These are phyloP conservation scores for Brassica nigra DNA, from an alignment of 345 rosid genomes.

Conservation along the genomic window DNA sequence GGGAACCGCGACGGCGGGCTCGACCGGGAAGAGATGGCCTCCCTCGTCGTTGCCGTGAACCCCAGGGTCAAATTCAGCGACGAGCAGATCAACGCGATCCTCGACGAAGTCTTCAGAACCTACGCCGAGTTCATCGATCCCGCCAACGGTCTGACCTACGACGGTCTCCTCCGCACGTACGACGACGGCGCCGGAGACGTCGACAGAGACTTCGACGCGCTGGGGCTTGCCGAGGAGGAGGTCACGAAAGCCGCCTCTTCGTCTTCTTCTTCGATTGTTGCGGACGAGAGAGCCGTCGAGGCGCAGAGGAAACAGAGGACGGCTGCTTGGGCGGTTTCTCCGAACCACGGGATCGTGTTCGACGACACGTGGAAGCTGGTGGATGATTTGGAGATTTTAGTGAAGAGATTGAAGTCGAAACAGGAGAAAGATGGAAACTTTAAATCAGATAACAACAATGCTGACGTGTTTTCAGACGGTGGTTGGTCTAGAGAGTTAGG, in stretches of 20 bases:
- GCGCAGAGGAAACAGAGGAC: conserved; percentile 92
- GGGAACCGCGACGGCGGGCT: conserved; percentile 83
- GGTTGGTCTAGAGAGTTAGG: conserved; percentile 95
- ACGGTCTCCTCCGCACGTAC: conserved; percentile 84
- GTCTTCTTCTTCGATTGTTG: conserved; percentile 56
- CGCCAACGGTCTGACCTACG: conserved; percentile 79
- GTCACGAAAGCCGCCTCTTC: conserved; percentile 47
- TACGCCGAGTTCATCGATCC: conserved; percentile 89
- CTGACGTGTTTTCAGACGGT: conserved; percentile 84
- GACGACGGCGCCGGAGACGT: conserved; percentile 99
- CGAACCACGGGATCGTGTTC: conserved; percentile 92
- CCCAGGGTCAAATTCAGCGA: conserved; percentile 95
- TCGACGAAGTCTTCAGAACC: conserved; percentile 92
- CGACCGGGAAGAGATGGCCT: conserved; percentile 88
- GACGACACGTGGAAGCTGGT: conserved; percentile 97
- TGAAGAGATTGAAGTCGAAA: conserved; percentile 84
- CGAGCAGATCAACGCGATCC: conserved; percentile 93
- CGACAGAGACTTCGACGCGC: conserved; percentile 92
- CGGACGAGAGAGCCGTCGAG: conserved; percentile 70
- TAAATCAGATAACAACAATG: conserved; percentile 42
- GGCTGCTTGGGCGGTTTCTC: conserved; percentile 96
- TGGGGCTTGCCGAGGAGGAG: conserved; percentile 69
- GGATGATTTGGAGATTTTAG: conserved; percentile 90
- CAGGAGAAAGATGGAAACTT: conserved; percentile 69
- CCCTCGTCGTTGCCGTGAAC: conserved; percentile 90